Conservation (phyloP, 2,329 filamentous ascomycete genomes). For the Ilyonectria sp. region DNA sequence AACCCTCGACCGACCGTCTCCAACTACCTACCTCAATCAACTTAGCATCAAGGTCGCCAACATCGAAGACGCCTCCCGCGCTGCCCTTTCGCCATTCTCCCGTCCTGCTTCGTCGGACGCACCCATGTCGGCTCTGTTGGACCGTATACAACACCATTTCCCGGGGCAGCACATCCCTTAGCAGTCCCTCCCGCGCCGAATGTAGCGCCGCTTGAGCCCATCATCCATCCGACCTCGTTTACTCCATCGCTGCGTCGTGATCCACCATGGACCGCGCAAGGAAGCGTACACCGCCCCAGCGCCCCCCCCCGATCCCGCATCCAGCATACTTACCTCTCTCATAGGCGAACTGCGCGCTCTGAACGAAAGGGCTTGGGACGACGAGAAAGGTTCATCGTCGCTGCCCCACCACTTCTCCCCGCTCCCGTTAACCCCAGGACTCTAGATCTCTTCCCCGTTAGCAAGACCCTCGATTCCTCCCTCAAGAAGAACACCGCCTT, state of each 20-base stretch:
- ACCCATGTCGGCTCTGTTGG: conserved; percentile 58
- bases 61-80: conserved; percentile 36
- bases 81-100: conserved; percentile 40
- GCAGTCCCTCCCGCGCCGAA: conserved; percentile 61
- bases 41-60: conserved; percentile 40
- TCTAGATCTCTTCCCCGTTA: conserved; percentile 83
- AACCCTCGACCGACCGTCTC: conserved; percentile 33
- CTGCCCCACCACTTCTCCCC: conserved; percentile 36
- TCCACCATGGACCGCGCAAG: conserved; percentile 75
- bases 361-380: conserved; percentile 90
- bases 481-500: conserved; percentile 99
- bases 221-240: conserved; percentile 39
- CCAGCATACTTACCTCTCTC: conserved; percentile 33
- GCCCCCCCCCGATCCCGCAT: conserved; percentile 10
- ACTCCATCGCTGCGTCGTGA: conserved; percentile 51
- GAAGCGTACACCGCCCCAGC: conserved; percentile 66
- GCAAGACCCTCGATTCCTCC: conserved; percentile 89
- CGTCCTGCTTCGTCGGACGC: conserved; percentile 51
- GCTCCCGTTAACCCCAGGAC: conserved; percentile 33
- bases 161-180: conserved; percentile 58
- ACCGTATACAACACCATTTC: conserved; percentile 52
- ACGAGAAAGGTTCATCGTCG: conserved; percentile 78
- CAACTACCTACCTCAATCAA: conserved; percentile 30
- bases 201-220: conserved; percentile 59
- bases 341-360: conserved; percentile 91